Evolutionary conservation across 2,329 filamentous ascomycete species (phyloP).

Genomic region (Ophiostoma montium): DNA sequence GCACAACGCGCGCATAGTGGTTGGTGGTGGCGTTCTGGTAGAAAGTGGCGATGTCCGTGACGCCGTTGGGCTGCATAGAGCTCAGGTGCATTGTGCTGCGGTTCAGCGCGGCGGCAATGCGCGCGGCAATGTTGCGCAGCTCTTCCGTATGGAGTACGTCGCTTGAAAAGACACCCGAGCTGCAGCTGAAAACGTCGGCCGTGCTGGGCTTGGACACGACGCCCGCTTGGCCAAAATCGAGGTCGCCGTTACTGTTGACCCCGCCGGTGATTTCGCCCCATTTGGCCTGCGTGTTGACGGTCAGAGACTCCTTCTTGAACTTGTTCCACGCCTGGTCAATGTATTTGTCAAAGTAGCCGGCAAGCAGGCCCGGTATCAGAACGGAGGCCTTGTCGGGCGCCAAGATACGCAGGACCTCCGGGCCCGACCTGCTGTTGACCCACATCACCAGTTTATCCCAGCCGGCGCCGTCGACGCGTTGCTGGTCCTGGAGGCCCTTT

Average conservation of each 20-base stretch:
- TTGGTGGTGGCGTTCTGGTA: slow-evolving; percentile 44
- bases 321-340: slow-evolving; percentile 37
- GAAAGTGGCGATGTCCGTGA: slow-evolving; percentile 36
- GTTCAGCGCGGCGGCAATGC: slow-evolving; percentile 65
- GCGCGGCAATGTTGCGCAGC: slow-evolving; percentile 51
- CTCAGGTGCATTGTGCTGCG: slow-evolving; percentile 50
- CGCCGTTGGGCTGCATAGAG: slow-evolving; percentile 36
- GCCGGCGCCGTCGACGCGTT: slow-evolving; percentile 29
- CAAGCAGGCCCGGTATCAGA: slow-evolving; percentile 29
- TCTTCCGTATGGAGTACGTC: slow-evolving; percentile 27
- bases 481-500: slow-evolving; percentile 29
- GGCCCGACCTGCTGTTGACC: slow-evolving; percentile 17
- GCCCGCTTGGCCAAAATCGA: slow-evolving; percentile 27
- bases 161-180: slow-evolving; percentile 40
- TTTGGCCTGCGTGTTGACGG: slow-evolving; percentile 37
- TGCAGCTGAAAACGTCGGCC: slow-evolving; percentile 37
- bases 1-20: slow-evolving; percentile 52
- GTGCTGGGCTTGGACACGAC: slow-evolving; percentile 32
- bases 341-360: slow-evolving; percentile 35
- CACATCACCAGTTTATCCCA: slow-evolving; percentile 39
- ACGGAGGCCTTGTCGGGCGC: slow-evolving; percentile 37
- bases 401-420: slow-evolving; percentile 30
- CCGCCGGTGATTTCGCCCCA: slow-evolving; percentile 35
- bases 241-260: slow-evolving; percentile 22
- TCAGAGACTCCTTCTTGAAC: slow-evolving; percentile 30